phyloP scores from a whole-genome alignment of 2,329 filamentous ascomycete species.

The Acrocalymma vagum region DNA sequence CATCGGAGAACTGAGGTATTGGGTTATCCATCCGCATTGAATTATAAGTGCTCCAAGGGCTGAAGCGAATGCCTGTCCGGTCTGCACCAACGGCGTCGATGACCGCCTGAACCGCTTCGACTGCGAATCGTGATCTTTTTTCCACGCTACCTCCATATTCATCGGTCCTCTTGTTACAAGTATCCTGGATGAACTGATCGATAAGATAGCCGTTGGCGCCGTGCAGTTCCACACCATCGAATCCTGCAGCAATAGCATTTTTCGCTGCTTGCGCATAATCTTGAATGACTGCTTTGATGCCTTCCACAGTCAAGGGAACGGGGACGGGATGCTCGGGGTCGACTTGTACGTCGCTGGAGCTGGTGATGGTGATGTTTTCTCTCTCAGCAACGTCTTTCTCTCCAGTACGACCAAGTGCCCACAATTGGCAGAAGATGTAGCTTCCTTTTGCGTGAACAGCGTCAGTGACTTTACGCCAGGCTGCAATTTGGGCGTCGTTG shows the following conservation, averaged over 20 bases:
- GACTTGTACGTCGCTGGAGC: constrained; percentile 40
- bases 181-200: constrained; percentile 70
- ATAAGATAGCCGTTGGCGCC: constrained; percentile 73
- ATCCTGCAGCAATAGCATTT: constrained; percentile 60
- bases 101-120: constrained; percentile 64
- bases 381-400: constrained; percentile 44
- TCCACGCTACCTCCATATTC: constrained; percentile 58
- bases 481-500: constrained; percentile 55
- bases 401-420: constrained; percentile 66
- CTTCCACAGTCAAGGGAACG: constrained; percentile 47
- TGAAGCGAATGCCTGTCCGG: constrained; percentile 66
- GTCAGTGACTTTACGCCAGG: constrained; percentile 68
- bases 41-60: constrained; percentile 69
- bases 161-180: constrained; percentile 63
- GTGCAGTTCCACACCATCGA: constrained; percentile 68
- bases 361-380: constrained; percentile 44
- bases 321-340: constrained; percentile 54
- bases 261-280: constrained; percentile 55
- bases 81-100: constrained; percentile 63
- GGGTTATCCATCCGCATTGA: constrained; percentile 71
- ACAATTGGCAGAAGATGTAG: constrained; percentile 70
- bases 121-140: constrained; percentile 61
- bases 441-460: constrained; percentile 70
- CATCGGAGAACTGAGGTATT: constrained; percentile 68
- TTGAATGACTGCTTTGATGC: constrained; percentile 48